A percentile compares a stretch with the other conserved stretches of the same genome.
phyloP scores from a whole-genome alignment of 1,139 yeast genomes.

The Suhomyces atakaporum region DNA sequence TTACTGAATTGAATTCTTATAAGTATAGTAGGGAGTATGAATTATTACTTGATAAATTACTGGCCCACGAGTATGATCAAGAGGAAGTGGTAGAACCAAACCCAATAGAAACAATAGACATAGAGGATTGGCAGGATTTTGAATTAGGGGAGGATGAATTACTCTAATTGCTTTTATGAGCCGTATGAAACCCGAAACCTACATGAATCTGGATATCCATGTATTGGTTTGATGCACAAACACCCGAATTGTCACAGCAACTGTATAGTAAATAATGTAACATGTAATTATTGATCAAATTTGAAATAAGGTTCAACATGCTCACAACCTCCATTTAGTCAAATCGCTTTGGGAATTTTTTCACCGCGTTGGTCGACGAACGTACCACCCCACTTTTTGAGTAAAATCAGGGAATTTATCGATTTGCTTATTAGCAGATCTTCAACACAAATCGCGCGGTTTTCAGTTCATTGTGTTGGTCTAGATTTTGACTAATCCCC shows the following conservation, averaged over 20 bases:
- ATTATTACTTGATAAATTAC: constrained; percentile 11
- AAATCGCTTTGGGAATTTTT: background rate
- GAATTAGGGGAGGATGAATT: constrained; percentile 10
- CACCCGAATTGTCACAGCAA: background rate
- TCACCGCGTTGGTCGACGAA: background rate
- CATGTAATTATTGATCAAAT: background rate
- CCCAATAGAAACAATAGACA: background rate
- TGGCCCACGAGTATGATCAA: constrained; percentile 13
- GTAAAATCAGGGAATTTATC: no score
- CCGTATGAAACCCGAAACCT: background rate
- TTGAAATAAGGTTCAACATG: background rate
- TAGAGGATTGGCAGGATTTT: constrained; percentile 8
- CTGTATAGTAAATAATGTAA: background rate
- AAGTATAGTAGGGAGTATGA: constrained; percentile 30
- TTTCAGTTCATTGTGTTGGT: no score
- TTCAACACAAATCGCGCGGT: no score
- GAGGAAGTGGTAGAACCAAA: constrained; percentile 2
- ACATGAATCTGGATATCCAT: background rate
- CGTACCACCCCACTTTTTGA: no score
- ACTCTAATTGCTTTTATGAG: background rate
- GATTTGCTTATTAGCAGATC: no score
- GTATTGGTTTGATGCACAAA: background rate
- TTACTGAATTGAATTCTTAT: constrained; percentile 34
- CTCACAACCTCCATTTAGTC: background rate
- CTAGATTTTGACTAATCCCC: background rate